These are phyloP conservation scores for Intubia oerlemansii DNA, from an alignment of 2,329 filamentous ascomycete species.

Conservation along the genomic window DNA sequence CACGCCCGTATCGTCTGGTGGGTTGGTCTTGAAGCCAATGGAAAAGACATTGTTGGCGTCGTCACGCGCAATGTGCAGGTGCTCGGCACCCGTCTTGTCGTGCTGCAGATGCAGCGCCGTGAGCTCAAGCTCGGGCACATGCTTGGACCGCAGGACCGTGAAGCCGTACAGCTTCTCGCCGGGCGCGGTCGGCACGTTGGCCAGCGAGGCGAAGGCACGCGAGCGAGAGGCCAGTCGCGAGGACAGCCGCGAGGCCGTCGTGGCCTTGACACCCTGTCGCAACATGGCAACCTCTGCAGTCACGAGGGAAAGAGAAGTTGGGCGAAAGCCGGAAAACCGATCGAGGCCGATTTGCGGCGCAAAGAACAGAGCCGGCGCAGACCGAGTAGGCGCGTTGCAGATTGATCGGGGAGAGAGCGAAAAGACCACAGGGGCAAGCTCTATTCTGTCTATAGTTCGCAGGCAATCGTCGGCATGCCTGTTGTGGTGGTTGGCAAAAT, in stretches of 20 bases:
- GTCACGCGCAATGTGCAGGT: constrained; percentile 82
- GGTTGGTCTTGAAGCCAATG: constrained; percentile 98
- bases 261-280: constrained; percentile 1
- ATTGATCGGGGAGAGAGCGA: no score
- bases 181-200: constrained; percentile 45
- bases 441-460: constrained; percentile 2
- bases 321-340: no score
- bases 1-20: constrained; percentile 84
- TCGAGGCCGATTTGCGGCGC: no score
- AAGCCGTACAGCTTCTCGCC: constrained; percentile 87
- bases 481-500: constrained; percentile 3
- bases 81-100: constrained; percentile 88
- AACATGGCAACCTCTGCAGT: no score
- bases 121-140: constrained; percentile 83
- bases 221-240: no score
- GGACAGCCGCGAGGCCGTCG: constrained; percentile 1
- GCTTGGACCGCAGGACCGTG: constrained; percentile 70
- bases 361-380: no score
- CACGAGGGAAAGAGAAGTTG: no score
- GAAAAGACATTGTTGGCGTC: constrained; percentile 99
- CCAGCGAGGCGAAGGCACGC: constrained; percentile 18
- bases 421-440: no score
- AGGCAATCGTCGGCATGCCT: constrained; percentile 6
- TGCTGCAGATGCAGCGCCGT: constrained; percentile 81
- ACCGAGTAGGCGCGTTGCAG: no score